These are phyloP conservation scores for Cryptococcus sp. DNA, from an alignment of 1,284 basidiomycete species.

Conservation along the genomic window DNA sequence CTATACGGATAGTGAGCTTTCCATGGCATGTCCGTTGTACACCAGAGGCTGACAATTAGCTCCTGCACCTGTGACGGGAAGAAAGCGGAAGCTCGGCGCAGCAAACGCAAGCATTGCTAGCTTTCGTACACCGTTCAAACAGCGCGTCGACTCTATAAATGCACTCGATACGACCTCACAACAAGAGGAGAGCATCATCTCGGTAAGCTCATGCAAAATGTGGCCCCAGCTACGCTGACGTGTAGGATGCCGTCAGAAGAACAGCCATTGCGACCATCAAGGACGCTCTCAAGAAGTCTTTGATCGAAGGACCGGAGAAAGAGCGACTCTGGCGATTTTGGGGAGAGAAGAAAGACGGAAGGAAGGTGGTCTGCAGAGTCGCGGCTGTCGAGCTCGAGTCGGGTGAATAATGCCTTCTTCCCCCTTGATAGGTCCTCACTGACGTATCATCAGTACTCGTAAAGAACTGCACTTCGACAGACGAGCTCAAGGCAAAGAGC, in stretches of 20 bases:
- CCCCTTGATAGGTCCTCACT: background rate
- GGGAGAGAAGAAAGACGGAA: background rate
- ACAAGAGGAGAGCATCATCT: background rate
- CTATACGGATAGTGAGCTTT: conserved; percentile 24
- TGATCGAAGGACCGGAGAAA: conserved; percentile 6
- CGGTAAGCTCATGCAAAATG: background rate
- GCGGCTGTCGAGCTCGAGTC: conserved; percentile 3
- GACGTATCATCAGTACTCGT: conserved; percentile 1
- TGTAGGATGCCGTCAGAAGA: conserved; percentile 1
- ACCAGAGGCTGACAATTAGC: background rate
- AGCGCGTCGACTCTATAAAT: background rate
- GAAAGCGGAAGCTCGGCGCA: conserved; percentile 1
- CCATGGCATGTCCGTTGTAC: background rate
- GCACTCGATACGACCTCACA: too few relatives aligned
- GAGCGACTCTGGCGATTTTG: conserved; percentile 14
- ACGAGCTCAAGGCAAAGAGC: background rate
- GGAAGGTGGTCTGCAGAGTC: background rate
- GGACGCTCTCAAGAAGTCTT: conserved; percentile 7
- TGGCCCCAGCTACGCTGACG: background rate
- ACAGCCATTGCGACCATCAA: conserved; percentile 8
- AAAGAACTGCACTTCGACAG: background rate
- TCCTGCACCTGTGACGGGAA: background rate
- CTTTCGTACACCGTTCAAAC: conserved; percentile 7
- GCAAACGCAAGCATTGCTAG: background rate
- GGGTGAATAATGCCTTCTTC: background rate